Conservation (phyloP, 2,329 filamentous ascomycete genomes). For the Talaromyces albobiverticillius region DNA sequence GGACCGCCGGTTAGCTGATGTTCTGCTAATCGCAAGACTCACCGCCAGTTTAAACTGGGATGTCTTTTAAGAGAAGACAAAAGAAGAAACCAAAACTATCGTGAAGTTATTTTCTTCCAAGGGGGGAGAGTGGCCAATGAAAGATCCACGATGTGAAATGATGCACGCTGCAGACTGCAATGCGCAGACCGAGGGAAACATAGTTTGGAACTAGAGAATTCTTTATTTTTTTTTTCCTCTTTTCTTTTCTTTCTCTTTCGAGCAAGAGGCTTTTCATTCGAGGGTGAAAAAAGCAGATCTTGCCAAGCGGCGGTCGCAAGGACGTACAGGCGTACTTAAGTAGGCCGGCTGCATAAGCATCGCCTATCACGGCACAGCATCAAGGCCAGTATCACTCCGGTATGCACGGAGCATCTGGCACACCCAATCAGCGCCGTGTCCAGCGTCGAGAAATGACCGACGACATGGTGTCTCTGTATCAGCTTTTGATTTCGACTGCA, state of each 20-base stretch:
- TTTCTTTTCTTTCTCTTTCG: no score
- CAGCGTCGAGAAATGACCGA: not conserved
- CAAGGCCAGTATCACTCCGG: not conserved
- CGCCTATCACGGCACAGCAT: no score
- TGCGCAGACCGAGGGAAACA: not conserved
- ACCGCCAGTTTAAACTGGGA: no score
- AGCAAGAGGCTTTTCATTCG: no score
- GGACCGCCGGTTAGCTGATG: no score
- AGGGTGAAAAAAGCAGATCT: not conserved
- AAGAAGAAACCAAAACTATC: not conserved
- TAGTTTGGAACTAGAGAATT: not conserved
- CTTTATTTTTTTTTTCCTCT: not conserved
- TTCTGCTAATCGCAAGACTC: no score
- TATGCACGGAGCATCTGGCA: constrained; percentile 2
- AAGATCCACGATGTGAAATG: not conserved
- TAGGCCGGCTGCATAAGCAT: no score
- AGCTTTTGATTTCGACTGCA: not conserved
- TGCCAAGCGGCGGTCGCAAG: no score
- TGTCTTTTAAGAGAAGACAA: no score
- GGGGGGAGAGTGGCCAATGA: not conserved
- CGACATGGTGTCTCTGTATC: not conserved
- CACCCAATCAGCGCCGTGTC: constrained; percentile 1
- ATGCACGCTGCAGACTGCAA: not conserved
- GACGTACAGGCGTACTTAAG: no score
- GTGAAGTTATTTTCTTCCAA: not conserved